A percentile compares a stretch with the other conserved stretches of the same genome.
Evolutionary conservation across 805 yeast species (phyloP).

Genomic region (Kurtzmaniella fragi): DNA sequence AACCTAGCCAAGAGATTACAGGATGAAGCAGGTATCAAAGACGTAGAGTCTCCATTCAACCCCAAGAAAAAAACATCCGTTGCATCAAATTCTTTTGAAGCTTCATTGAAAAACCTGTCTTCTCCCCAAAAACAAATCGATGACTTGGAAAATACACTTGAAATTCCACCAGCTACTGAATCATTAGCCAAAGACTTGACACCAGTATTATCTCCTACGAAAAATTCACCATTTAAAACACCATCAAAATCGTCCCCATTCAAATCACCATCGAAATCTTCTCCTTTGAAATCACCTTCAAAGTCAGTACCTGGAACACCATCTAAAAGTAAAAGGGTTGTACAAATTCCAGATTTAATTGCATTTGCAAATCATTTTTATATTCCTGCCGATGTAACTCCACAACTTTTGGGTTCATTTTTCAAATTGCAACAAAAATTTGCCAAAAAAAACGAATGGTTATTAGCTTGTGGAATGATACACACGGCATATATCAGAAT

Average conservation of each 20-base stretch:
- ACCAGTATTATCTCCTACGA: constrained; percentile 1
- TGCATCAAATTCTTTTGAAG: constrained; percentile 28
- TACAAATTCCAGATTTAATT: constrained; percentile 31
- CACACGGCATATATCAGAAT: constrained; percentile 54
- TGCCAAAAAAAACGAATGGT: constrained; percentile 57
- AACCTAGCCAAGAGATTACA: constrained; percentile 20
- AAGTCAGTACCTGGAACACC: background rate
- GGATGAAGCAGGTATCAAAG: constrained; percentile 13
- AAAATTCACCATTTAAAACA: constrained; percentile 1
- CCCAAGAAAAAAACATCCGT: constrained; percentile 7
- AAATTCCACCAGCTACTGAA: background rate
- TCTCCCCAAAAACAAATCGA: background rate
- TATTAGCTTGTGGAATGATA: constrained; percentile 61
- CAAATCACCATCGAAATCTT: background rate
- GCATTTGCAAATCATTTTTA: constrained; percentile 59
- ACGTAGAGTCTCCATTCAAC: constrained; percentile 23
- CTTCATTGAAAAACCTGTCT: background rate
- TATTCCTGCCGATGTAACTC: constrained; percentile 50
- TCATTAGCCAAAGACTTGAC: constrained; percentile 6
- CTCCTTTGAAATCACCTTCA: background rate
- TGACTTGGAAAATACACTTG: background rate
- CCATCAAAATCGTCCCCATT: constrained; percentile 7
- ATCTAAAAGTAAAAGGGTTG: constrained; percentile 14
- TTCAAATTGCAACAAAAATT: constrained; percentile 47
- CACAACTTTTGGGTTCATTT: constrained; percentile 46